phyloP scores from a whole-genome alignment of 768 basidiomycete species.

The Naganishia kalamii region DNA sequence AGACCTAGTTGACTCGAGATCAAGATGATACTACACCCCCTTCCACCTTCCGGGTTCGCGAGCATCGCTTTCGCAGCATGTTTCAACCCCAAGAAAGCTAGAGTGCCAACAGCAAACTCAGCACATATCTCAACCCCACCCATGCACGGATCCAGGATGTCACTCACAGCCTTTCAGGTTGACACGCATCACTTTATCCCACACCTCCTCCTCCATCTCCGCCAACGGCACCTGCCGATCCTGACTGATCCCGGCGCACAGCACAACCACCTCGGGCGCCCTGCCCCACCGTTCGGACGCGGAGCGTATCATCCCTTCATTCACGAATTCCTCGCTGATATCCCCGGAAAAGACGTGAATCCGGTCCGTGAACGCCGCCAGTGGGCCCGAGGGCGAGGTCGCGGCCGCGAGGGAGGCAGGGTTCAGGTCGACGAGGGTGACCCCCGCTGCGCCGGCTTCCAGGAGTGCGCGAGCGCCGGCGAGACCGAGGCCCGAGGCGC shows the following conservation, averaged over 20 bases:
- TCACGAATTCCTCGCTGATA: not conserved
- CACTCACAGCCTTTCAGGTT: conserved; percentile 15
- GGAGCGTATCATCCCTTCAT: not conserved
- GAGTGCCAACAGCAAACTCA: not conserved
- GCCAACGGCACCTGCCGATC: conserved; percentile 8
- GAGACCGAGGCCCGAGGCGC: conserved; percentile 12
- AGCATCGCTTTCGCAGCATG: conserved; percentile 10
- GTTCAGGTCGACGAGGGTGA: conserved; percentile 15
- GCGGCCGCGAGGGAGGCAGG: not conserved
- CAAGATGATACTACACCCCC: conserved; percentile 14
- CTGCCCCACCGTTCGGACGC: conserved; percentile 1
- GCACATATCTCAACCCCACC: not conserved
- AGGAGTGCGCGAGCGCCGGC: conserved; percentile 15
- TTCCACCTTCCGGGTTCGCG: conserved; percentile 11
- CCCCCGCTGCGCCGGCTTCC: conserved; percentile 4
- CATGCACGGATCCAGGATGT: not conserved
- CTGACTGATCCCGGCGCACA: conserved; percentile 13
- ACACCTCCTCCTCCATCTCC: conserved; percentile 16
- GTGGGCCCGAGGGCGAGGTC: not conserved
- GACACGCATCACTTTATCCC: conserved; percentile 13
- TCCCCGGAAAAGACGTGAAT: not conserved
- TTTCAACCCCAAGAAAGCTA: conserved; percentile 17
- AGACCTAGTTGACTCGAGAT: conserved; percentile 15
- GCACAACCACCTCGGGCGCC: conserved; percentile 10
- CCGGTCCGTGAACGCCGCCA: not conserved